Conservation (phyloP, 1,284 basidiomycete genomes). For the Dichomitus squalens region DNA sequence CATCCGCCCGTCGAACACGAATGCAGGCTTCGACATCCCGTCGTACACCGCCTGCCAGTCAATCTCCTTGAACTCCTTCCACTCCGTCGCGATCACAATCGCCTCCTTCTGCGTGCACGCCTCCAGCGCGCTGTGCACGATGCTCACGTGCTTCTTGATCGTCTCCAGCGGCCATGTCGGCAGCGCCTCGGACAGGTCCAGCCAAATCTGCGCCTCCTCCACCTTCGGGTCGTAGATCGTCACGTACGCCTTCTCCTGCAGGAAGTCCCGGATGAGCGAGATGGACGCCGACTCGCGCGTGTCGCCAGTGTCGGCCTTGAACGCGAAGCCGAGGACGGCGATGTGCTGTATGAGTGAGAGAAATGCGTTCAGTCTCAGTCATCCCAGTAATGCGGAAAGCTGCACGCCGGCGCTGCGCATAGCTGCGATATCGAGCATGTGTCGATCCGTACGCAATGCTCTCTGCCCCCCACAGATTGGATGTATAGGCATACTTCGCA, state of each 20-base stretch:
- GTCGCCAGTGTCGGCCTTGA: constrained; percentile 97
- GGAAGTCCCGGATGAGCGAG: constrained; percentile 92
- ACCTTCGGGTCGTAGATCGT: constrained; percentile 95
- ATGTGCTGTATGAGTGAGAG: constrained; percentile 65
- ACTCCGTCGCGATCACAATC: constrained; percentile 91
- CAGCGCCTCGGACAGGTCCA: constrained; percentile 70
- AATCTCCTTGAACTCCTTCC: constrained; percentile 94
- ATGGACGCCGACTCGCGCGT: constrained; percentile 98
- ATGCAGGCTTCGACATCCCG: constrained; percentile 94
- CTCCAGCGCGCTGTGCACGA: constrained; percentile 78
- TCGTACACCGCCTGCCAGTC: constrained; percentile 89
- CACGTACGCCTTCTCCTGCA: constrained; percentile 85
- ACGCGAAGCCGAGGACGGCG: constrained; percentile 94
- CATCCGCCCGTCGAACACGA: constrained; percentile 91
- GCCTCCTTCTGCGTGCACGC: constrained; percentile 92
- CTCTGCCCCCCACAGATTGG: not conserved
- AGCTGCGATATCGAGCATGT: not conserved
- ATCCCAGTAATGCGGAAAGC: not conserved
- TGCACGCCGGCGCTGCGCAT: not conserved
- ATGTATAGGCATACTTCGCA: not conserved
- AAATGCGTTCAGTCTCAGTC: too few species aligned
- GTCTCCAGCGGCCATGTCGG: constrained; percentile 54
- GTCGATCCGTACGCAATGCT: not conserved
- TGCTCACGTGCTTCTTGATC: constrained; percentile 89
- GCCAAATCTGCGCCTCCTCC: constrained; percentile 71